A percentile compares a stretch with the other conserved stretches of the same genome.
Conservation (phyloP, 805 yeast species). For the Schizosaccharomyces octosporus region DNA sequence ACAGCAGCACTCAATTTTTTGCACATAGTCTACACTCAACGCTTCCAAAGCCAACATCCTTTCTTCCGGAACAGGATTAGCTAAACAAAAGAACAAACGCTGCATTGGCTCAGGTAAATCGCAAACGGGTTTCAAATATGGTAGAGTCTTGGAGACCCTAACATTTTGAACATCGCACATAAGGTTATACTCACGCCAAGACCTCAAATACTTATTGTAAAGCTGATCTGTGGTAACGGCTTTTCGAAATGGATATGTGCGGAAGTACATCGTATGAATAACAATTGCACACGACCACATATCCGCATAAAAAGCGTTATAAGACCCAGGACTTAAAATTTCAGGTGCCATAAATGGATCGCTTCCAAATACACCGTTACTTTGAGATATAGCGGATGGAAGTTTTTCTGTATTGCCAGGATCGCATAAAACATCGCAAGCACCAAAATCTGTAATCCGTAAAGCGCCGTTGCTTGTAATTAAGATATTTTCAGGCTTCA, state of each 20-base stretch:
- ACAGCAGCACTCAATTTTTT: slow-evolving; percentile 8
- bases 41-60: slow-evolving; percentile 60
- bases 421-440: slow-evolving; percentile 34
- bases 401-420: slow-evolving; percentile 20
- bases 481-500: slow-evolving; percentile 67
- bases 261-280: slow-evolving; percentile 53
- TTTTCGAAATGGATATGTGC: slow-evolving; percentile 12
- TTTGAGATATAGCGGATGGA: slow-evolving; percentile 15
- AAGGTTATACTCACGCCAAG: slow-evolving; percentile 1
- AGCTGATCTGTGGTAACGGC: slow-evolving; percentile 11
- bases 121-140: slow-evolving; percentile 6
- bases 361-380: slow-evolving; percentile 62
- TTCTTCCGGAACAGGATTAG: slow-evolving; percentile 54
- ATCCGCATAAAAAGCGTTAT: slow-evolving; percentile 64
- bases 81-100: slow-evolving; percentile 43
- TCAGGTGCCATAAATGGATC: slow-evolving; percentile 85
- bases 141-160: slow-evolving; percentile 3
- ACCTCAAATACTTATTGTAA: slow-evolving; percentile 7
- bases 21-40: slow-evolving; percentile 51
- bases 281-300: slow-evolving; percentile 87
- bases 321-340: slow-evolving; percentile 18
- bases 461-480: slow-evolving; percentile 46
- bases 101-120: slow-evolving; percentile 4
- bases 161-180: background rate
- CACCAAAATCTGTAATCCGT: slow-evolving; percentile 79